Percentiles rank a stretch among this genome's conserved stretches.
phyloP scores from a whole-genome alignment of 2,329 filamentous ascomycete species.

The Aspergillus caelatus region DNA sequence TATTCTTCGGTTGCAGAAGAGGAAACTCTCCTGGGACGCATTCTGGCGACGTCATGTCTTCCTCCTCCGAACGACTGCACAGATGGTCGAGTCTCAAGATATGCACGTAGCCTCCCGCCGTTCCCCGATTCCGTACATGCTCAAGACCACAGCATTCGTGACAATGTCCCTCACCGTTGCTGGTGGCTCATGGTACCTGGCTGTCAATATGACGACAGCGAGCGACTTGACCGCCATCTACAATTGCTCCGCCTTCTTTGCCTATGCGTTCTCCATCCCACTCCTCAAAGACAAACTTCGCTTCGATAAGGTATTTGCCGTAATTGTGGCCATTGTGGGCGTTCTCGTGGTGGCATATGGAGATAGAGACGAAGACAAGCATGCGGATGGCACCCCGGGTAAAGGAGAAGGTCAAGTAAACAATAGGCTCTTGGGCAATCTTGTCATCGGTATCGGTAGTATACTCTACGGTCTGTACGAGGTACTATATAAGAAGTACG shows the following conservation, averaged over 20 bases:
- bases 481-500: constrained; percentile 90
- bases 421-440: constrained; percentile 78
- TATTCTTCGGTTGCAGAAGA: constrained; percentile 77
- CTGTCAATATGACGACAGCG: constrained; percentile 88
- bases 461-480: constrained; percentile 97
- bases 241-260: constrained; percentile 98
- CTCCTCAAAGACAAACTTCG: constrained; percentile 82
- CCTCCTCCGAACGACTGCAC: constrained; percentile 66
- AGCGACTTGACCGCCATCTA: constrained; percentile 97
- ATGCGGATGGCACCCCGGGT: constrained; percentile 32
- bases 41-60: constrained; percentile 80
- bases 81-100: constrained; percentile 83
- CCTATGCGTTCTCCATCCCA: constrained; percentile 94
- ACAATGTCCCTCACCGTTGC: constrained; percentile 86
- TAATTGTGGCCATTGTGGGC: constrained; percentile 82
- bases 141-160: constrained; percentile 77
- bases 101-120: constrained; percentile 60
- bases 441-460: constrained; percentile 88
- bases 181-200: constrained; percentile 92
- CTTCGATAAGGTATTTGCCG: constrained; percentile 81
- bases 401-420: constrained; percentile 58
- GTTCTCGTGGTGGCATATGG: constrained; percentile 97
- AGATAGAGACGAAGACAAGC: constrained; percentile 63
- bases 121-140: constrained; percentile 71
- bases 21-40: constrained; percentile 73